Percentiles rank a stretch among this genome's conserved stretches.
These are phyloP conservation scores for Psidium guajava DNA, from an alignment of 345 rosid species.

Conservation along the genomic window DNA sequence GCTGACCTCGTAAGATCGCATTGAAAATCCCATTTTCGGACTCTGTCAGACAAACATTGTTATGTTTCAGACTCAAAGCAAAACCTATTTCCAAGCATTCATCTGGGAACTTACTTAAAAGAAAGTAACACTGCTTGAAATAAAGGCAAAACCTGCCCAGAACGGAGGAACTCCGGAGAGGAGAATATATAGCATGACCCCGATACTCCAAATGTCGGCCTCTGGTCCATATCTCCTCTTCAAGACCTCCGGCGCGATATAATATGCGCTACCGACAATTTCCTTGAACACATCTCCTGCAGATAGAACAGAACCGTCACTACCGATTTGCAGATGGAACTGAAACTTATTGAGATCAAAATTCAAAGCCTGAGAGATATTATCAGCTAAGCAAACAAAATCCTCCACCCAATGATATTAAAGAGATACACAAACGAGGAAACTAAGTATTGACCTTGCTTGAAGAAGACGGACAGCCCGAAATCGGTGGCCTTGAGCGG, in stretches of 20 bases:
- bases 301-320: background rate
- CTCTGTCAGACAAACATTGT: slow-evolving; percentile 25
- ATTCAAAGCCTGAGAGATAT: background rate
- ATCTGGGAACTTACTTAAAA: background rate
- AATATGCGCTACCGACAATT: slow-evolving; percentile 90
- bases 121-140: background rate
- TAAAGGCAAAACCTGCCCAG: slow-evolving; percentile 61
- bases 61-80: background rate
- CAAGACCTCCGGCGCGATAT: slow-evolving; percentile 93
- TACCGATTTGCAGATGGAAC: background rate
- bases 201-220: slow-evolving; percentile 93
- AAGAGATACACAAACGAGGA: background rate
- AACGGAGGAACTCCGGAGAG: slow-evolving; percentile 91
- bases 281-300: slow-evolving; percentile 84
- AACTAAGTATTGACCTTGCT: slow-evolving; percentile 42
- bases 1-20: slow-evolving; percentile 63
- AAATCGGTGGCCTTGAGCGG: slow-evolving; percentile 95
- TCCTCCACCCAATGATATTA: background rate
- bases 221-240: slow-evolving; percentile 87
- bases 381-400: background rate
- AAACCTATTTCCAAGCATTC: background rate
- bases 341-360: background rate
- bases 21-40: slow-evolving; percentile 95
- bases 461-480: slow-evolving; percentile 82
- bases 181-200: slow-evolving; percentile 91